Conservation (phyloP, 371 early-diverging fungal genomes). For the Mortierella sp. region DNA sequence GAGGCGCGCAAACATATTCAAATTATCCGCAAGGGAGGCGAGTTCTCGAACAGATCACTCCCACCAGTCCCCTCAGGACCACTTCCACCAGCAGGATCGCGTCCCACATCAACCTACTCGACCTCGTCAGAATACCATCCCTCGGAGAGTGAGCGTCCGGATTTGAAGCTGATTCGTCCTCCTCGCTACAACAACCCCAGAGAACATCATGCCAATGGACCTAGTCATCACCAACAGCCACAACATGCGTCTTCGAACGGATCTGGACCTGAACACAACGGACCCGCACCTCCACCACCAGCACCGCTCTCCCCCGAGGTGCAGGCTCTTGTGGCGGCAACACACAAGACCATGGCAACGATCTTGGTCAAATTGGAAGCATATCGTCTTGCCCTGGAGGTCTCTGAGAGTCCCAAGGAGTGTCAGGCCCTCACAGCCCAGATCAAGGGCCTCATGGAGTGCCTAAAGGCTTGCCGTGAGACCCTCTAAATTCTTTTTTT, state of each 20-base stretch:
- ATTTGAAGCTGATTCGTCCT: constrained; percentile 7
- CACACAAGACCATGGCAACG: constrained; percentile 55
- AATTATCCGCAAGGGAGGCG: constrained; percentile 50
- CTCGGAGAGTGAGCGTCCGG: constrained; percentile 14
- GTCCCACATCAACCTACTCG: constrained; percentile 47
- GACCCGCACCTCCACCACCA: constrained; percentile 34
- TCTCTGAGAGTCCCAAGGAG: constrained; percentile 51
- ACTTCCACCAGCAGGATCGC: constrained; percentile 15
- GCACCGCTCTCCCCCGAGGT: constrained; percentile 46
- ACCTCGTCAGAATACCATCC: constrained; percentile 45
- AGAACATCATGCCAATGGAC: constrained; percentile 4
- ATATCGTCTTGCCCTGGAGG: constrained; percentile 44
- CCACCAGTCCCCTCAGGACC: constrained; percentile 39
- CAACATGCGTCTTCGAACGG: background rate
- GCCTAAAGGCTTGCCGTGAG: constrained; percentile 53
- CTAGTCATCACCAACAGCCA: background rate
- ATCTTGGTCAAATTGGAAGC: constrained; percentile 48
- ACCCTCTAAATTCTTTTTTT: constrained; percentile 25
- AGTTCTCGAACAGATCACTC: constrained; percentile 46
- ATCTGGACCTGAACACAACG: background rate
- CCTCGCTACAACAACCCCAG: constrained; percentile 14
- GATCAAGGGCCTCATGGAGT: constrained; percentile 57
- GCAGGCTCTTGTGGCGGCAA: constrained; percentile 42
- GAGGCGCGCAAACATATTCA: constrained; percentile 47
- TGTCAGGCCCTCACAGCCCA: constrained; percentile 46